These are phyloP conservation scores for Diospyros lotus DNA, from an alignment of 148 eudicot genomes.

Conservation along the genomic window DNA sequence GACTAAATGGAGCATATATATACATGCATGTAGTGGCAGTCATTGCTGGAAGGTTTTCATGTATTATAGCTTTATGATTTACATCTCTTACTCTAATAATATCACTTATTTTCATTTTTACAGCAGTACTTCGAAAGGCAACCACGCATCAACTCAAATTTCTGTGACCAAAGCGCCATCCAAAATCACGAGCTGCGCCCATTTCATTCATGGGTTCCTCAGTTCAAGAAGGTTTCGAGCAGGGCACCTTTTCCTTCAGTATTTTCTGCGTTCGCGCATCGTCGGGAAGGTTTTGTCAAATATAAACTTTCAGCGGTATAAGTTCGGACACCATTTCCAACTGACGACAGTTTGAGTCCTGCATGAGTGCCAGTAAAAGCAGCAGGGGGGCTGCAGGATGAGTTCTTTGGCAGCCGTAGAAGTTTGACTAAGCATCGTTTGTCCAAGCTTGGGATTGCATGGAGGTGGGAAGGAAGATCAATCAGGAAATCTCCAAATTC, in stretches of 20 bases:
- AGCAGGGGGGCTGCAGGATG: slow-evolving; percentile 32
- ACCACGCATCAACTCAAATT: no score
- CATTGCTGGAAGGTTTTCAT: not conserved
- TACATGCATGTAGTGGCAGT: no score
- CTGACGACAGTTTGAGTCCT: slow-evolving; percentile 34
- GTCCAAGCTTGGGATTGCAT: slow-evolving; percentile 59
- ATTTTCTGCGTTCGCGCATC: slow-evolving; percentile 19
- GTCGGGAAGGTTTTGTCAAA: slow-evolving; percentile 26
- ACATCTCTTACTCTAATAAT: not conserved
- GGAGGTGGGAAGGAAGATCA: slow-evolving; percentile 86
- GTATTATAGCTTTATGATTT: not conserved
- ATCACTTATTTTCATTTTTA: not conserved
- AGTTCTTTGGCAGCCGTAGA: slow-evolving; percentile 43
- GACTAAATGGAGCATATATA: no score
- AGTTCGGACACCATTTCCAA: slow-evolving; percentile 50
- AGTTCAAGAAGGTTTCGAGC: slow-evolving; percentile 7
- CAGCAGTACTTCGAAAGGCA: no score
- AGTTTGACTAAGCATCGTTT: slow-evolving; percentile 50
- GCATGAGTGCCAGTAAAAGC: slow-evolving; percentile 24
- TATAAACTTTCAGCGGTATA: slow-evolving; percentile 41
- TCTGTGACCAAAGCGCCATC: no score
- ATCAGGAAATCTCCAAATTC: slow-evolving; percentile 66
- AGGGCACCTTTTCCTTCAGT: slow-evolving; percentile 10
- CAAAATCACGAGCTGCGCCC: no score
- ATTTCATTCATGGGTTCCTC: not conserved